These are phyloP conservation scores for Fusarium pininemorale DNA, from an alignment of 2,329 filamentous ascomycete genomes.

Conservation along the genomic window DNA sequence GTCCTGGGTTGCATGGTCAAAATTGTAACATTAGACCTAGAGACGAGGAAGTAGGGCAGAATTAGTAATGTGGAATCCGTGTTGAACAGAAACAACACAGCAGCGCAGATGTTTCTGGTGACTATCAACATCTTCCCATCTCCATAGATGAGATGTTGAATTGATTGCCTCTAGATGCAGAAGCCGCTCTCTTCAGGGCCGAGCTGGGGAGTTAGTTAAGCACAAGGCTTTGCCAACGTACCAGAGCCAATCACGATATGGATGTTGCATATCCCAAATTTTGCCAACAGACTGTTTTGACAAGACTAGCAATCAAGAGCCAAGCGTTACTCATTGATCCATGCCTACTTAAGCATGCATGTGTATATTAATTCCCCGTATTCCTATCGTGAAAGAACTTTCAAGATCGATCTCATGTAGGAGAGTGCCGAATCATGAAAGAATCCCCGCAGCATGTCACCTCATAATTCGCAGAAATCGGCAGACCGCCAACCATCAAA, in stretches of 20 bases:
- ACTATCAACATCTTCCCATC: background rate
- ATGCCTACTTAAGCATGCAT: background rate
- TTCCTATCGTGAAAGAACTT: background rate
- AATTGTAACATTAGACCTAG: background rate
- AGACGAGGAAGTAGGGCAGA: background rate
- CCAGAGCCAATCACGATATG: background rate
- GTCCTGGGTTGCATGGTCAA: background rate
- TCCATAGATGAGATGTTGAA: background rate
- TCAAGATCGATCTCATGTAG: slow-evolving; percentile 10
- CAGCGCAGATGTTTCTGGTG: background rate
- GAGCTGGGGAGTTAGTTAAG: background rate
- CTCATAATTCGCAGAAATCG: slow-evolving; percentile 41
- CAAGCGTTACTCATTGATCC: background rate
- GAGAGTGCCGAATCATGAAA: slow-evolving; percentile 23
- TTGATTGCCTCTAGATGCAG: background rate
- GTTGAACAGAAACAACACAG: background rate
- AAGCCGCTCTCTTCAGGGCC: background rate
- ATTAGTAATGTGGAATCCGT: background rate
- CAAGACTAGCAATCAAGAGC: background rate
- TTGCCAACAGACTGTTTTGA: background rate
- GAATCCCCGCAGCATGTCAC: slow-evolving; percentile 38
- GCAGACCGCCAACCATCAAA: slow-evolving; percentile 31
- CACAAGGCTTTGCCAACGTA: background rate
- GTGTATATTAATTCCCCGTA: background rate
- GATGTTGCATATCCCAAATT: background rate